phyloP scores from a whole-genome alignment of 805 yeast species.

The Lipomyces spencermartinsiae region DNA sequence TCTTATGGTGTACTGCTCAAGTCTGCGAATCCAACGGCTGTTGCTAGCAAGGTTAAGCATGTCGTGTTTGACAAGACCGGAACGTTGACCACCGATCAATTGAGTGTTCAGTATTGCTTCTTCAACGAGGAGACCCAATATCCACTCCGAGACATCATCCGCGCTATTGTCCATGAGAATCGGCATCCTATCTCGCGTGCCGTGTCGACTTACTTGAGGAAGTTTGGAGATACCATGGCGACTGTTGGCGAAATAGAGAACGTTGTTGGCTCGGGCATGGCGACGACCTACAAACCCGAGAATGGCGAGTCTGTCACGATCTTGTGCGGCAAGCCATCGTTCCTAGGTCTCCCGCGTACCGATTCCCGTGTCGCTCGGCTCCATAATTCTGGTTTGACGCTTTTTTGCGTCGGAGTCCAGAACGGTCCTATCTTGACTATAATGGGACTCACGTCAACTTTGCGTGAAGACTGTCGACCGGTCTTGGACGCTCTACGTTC shows the following conservation, averaged over 20 bases:
- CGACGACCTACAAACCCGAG: constrained; percentile 8
- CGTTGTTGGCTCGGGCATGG: constrained; percentile 24
- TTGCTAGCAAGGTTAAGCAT: constrained; percentile 21
- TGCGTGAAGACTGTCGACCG: constrained; percentile 7
- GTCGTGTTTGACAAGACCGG: constrained; percentile 40
- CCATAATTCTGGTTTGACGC: constrained; percentile 10
- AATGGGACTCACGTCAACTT: constrained; percentile 22
- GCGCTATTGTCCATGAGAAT: constrained; percentile 16
- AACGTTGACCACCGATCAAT: constrained; percentile 30
- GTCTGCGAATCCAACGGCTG: constrained; percentile 22
- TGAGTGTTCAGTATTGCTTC: constrained; percentile 18
- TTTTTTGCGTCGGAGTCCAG: constrained; percentile 19
- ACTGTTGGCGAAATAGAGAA: constrained; percentile 17
- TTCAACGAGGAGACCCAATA: constrained; percentile 5
- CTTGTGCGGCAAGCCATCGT: constrained; percentile 20
- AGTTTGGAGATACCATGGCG: background rate
- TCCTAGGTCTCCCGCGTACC: constrained; percentile 6
- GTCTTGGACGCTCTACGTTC: constrained; percentile 8
- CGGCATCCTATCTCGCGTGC: constrained; percentile 29
- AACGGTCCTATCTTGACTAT: constrained; percentile 19
- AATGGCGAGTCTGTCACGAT: constrained; percentile 1
- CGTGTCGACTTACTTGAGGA: constrained; percentile 17
- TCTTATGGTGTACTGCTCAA: constrained; percentile 31
- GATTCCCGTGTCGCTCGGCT: constrained; percentile 9
- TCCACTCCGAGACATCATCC: constrained; percentile 15